Percentiles rank a stretch among this genome's conserved stretches.
These are phyloP conservation scores for Sugiyamaella xylanicola DNA, from an alignment of 1,139 yeast species.

Conservation along the genomic window DNA sequence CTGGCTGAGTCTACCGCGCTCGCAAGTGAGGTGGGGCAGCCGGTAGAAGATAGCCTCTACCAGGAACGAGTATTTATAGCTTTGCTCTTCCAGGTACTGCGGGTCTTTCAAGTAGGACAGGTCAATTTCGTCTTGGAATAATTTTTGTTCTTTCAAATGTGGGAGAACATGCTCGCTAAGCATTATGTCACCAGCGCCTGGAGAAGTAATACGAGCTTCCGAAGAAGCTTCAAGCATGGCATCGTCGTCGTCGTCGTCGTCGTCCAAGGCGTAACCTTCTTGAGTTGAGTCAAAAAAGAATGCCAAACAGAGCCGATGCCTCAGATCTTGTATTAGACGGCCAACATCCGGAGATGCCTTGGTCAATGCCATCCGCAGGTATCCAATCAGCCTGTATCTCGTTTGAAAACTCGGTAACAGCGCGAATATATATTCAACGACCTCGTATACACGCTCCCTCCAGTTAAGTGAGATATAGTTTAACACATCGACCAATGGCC, in stretches of 20 bases:
- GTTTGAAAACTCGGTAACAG: constrained; percentile 4
- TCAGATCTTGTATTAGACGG: constrained; percentile 4
- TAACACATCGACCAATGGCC: constrained; percentile 6
- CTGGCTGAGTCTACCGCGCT: neutral
- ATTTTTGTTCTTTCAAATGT: neutral
- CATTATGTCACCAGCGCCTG: constrained; percentile 5
- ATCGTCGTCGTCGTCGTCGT: neutral
- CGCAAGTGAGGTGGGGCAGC: constrained; percentile 9
- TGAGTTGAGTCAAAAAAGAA: constrained; percentile 12
- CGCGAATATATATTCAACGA: constrained; percentile 8
- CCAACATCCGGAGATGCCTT: neutral
- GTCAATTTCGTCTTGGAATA: constrained; percentile 4
- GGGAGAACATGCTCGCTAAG: constrained; percentile 6
- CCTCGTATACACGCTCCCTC: neutral
- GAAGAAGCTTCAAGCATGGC: too few species aligned
- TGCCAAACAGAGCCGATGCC: constrained; percentile 10
- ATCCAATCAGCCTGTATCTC: constrained; percentile 10
- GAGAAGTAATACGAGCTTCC: too few species aligned
- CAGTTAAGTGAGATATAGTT: neutral
- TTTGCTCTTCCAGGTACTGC: constrained; percentile 1
- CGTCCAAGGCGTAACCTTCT: neutral
- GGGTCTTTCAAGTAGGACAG: neutral
- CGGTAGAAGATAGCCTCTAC: constrained; percentile 6
- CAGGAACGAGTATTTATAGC: constrained; percentile 11
- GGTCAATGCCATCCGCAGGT: constrained; percentile 5